Evolutionary conservation across 805 yeast genomes (phyloP).

Genomic region (Limtongia smithiae): DNA sequence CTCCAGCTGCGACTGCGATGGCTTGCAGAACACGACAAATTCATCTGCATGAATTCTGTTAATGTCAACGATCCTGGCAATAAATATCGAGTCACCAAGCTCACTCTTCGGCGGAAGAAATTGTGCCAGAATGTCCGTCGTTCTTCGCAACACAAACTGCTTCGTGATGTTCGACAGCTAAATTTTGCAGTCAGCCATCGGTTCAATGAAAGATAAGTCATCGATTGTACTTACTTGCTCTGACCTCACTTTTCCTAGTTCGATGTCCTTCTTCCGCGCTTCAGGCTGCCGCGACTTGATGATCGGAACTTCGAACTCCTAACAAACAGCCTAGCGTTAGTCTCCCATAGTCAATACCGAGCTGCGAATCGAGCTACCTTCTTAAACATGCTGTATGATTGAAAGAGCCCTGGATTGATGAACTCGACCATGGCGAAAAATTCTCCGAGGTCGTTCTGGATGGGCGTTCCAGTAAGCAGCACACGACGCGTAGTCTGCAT

Average conservation of each 20-base stretch:
- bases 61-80: background rate
- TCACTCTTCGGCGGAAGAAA: constrained; percentile 61
- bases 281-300: constrained; percentile 65
- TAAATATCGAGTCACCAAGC: background rate
- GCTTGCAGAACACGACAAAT: constrained; percentile 69
- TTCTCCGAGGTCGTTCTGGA: constrained; percentile 86
- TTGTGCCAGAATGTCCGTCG: constrained; percentile 51
- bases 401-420: constrained; percentile 78
- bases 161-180: constrained; percentile 57
- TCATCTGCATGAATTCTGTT: constrained; percentile 44
- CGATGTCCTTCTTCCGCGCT: constrained; percentile 46
- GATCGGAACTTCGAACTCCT: constrained; percentile 66
- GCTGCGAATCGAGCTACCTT: no score
- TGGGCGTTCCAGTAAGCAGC: constrained; percentile 83
- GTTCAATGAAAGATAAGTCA: no score
- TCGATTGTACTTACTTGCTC: constrained; percentile 43
- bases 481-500: constrained; percentile 57
- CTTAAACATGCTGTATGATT: constrained; percentile 49
- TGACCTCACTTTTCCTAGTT: constrained; percentile 59
- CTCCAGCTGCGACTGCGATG: constrained; percentile 57
- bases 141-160: constrained; percentile 68
- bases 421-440: constrained; percentile 78
- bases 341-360: background rate
- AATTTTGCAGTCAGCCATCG: no score
- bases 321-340: constrained; percentile 24